Evolutionary conservation across 306 rosid genomes (phyloP).

Genomic region (Trichosanthes cucumerina): DNA sequence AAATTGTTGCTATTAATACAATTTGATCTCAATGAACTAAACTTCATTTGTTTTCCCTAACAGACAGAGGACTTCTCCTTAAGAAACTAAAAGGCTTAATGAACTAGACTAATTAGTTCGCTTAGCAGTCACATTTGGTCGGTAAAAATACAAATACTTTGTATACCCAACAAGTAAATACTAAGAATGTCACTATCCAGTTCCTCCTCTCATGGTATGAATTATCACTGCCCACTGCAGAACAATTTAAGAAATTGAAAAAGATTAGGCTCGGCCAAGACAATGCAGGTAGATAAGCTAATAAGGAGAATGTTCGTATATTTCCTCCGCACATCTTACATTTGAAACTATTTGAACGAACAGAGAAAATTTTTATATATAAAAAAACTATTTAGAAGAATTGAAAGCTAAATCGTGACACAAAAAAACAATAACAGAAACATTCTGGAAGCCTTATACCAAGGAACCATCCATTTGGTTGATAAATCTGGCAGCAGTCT

Average conservation of each 20-base stretch:
- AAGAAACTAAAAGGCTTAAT: background rate
- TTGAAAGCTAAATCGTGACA: background rate
- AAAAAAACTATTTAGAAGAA: background rate
- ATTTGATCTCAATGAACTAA: background rate
- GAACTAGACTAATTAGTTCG: background rate
- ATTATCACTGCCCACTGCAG: background rate
- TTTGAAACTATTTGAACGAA: background rate
- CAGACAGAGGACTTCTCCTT: background rate
- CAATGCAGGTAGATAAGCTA: background rate
- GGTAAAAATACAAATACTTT: background rate
- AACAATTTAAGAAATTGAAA: background rate
- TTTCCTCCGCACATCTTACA: background rate
- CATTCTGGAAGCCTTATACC: conserved; percentile 33
- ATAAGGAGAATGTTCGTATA: background rate
- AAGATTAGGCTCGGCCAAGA: background rate
- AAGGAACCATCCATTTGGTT: conserved; percentile 59
- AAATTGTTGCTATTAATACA: background rate
- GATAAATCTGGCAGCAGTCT: conserved; percentile 82
- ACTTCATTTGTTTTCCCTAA: background rate
- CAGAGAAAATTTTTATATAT: background rate
- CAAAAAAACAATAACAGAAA: conserved; percentile 4
- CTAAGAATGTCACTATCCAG: background rate
- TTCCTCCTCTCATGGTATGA: background rate
- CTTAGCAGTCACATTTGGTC: background rate
- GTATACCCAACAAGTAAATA: background rate